phyloP scores from a whole-genome alignment of 2,329 filamentous ascomycete genomes.

The Rosellinia necatrix region DNA sequence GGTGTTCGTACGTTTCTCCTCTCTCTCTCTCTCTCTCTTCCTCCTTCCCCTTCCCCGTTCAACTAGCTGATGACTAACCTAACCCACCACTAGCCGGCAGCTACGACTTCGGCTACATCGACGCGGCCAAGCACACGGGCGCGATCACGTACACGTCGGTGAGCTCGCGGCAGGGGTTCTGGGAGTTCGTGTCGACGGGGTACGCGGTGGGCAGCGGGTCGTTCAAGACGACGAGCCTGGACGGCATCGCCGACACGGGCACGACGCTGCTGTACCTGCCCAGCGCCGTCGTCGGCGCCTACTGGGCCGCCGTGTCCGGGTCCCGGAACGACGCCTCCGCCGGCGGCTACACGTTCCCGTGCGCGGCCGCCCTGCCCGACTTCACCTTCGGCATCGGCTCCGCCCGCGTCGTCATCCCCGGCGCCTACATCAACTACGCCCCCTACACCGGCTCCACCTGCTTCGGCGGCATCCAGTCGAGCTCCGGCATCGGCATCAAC shows the following conservation, averaged over 20 bases:
- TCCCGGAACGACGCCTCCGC: conserved; percentile 44
- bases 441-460: conserved; percentile 52
- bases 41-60: no score
- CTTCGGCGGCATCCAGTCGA: conserved; percentile 68
- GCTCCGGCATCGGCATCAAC: conserved; percentile 46
- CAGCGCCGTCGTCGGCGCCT: conserved; percentile 51
- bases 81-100: conserved; percentile 31
- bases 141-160: conserved; percentile 38
- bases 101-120: conserved; percentile 45
- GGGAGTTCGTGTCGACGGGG: conserved; percentile 39
- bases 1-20: conserved; percentile 28
- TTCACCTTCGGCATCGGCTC: conserved; percentile 57
- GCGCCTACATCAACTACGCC: conserved; percentile 55
- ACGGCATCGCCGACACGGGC: conserved; percentile 63
- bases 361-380: conserved; percentile 51
- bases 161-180: conserved; percentile 39
- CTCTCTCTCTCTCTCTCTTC: no score
- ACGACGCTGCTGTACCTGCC: conserved; percentile 57
- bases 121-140: conserved; percentile 36
- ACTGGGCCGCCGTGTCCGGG: conserved; percentile 54
- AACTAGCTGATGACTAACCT: not conserved
- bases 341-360: conserved; percentile 59
- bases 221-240: conserved; percentile 32
- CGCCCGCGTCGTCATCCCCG: conserved; percentile 55
- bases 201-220: conserved; percentile 36